Base-by-base conservation (phyloP, 1,284 basidiomycete genomes). In the Heliocybe sulcata region DNA sequence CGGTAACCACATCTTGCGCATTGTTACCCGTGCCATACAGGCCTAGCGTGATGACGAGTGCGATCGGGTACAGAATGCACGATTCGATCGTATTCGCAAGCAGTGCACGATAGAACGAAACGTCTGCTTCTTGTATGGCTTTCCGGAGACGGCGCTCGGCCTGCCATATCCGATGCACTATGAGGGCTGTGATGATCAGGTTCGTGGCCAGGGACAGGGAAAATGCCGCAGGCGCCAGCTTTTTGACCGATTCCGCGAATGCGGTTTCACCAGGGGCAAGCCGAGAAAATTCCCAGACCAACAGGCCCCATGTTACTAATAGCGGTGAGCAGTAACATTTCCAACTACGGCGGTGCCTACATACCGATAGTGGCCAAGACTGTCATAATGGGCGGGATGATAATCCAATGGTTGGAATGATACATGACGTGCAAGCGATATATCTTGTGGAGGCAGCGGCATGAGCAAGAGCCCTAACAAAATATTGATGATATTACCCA, bases 111-210 rank as follows among this genome's bases (percentile, higher is more conserved):
- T 31, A 31, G 29, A 31, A 31, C 12, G 19, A 42, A 3, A 42
- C 38, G 19, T 42, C 16, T 16, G 38, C 38, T 42, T 20, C 38
- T 8, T 42, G 38, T 42, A 42, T 42, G 38, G 29, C 29, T 31
- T 31, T 31, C 29, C 29, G 29, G 6, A 31, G 29, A 31, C 29
- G 29, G 51, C 33, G 16, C 19, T 52, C 26, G 1, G 51, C 51
- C 33, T 52, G 51, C 22, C 35, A 22, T 14, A 52, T 38, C 14
- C 51, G 26, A 23, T 23, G 35, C n/a, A 52, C 35, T 23, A 52
- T 42, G 51, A 52, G 51, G 8, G 29, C 51, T n/a, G 51, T 52
- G 31, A 52, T 52, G 4, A 52, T 35, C 25, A 52, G 14, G 51
- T 52, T 52, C 3, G 51, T 52, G 6, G 23, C 51, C 14, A 52